phyloP scores from a whole-genome alignment of 352 stramenopile species.

The Pythium guiyangense region DNA sequence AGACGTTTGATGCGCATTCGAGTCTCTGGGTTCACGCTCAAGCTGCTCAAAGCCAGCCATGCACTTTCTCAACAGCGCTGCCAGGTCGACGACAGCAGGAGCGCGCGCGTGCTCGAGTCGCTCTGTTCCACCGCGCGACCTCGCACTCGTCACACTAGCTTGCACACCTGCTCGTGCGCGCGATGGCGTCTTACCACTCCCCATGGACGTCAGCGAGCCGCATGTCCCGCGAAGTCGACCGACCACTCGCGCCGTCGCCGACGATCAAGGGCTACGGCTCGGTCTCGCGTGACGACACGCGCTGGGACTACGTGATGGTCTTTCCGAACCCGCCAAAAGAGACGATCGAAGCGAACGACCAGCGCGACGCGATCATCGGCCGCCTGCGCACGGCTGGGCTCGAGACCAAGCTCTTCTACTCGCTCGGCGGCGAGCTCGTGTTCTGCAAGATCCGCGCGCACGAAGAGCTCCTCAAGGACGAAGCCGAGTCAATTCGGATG shows the following conservation, averaged over 20 bases:
- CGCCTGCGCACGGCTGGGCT: conserved; percentile 58
- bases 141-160: not conserved
- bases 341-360: conserved; percentile 51
- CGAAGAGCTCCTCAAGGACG: conserved; percentile 63
- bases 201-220: conserved; percentile 16
- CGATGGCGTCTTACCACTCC: conserved; percentile 7
- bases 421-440: conserved; percentile 53
- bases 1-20: not conserved
- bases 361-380: conserved; percentile 77
- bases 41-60: not conserved
- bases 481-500: conserved; percentile 70
- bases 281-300: conserved; percentile 27
- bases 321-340: conserved; percentile 72
- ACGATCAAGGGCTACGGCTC: conserved; percentile 40
- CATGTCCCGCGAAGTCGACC: conserved; percentile 17
- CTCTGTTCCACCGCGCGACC: not conserved
- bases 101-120: no score
- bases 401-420: conserved; percentile 74
- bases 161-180: not conserved
- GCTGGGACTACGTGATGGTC: conserved; percentile 85
- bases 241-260: conserved; percentile 25
- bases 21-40: conserved; percentile 1
- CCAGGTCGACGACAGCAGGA: not conserved
- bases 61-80: conserved; percentile 6
- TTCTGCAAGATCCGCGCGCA: conserved; percentile 82